Evolutionary conservation across 257 asterid genomes (phyloP), one percentile per base, ranked within the genome.

Genomic region (Primulina eburnea): DNA sequence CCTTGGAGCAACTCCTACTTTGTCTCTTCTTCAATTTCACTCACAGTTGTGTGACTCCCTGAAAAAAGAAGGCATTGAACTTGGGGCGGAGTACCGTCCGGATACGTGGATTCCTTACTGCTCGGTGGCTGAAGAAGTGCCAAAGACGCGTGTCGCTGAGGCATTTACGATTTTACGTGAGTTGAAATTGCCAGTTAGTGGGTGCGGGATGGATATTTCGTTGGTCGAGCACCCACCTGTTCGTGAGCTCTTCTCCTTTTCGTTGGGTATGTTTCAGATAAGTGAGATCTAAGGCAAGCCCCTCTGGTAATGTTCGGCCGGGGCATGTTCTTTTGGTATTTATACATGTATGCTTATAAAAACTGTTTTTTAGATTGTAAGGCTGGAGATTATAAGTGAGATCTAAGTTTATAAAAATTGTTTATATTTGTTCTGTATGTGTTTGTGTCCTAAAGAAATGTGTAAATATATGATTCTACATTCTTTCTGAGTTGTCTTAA

Each of bases 201-300:
- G 98, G 34, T 90, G 88, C 70, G 96, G 85, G 2, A 82, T 82
- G 82, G 97, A 92, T 68, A 81, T 90, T 64, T 90, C 95, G 34
- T 75, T 92, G 81, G 96, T 92, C 0, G 98, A 90, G 87, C 88
- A 82, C 75, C 80, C 96, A 5, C 98, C 98, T 0, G 93, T 88
- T 0, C 85, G 97, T n/a, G 98, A 92, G 64, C 71, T 87, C 60
- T 81, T 82, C 85, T 90, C 97, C 4, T 90, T 79, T 66, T 80
- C 78, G 57, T 80, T 92, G 62, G 96, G 96, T 57, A 76, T 74
- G 20, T 86, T 30, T 69, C 80, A 77, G 83, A 74, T 73, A 71
- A 74, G 58, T 82, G 95, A 92, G 72, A 69, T 75, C 73, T 84
- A 71, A 74, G 74, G 70, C 28, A 35, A 65, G 71, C 74, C 16